Evolutionary conservation across 768 basidiomycete genomes (phyloP), one percentile per base, ranked within the genome.

Genomic region (Naganishia kalamii): DNA sequence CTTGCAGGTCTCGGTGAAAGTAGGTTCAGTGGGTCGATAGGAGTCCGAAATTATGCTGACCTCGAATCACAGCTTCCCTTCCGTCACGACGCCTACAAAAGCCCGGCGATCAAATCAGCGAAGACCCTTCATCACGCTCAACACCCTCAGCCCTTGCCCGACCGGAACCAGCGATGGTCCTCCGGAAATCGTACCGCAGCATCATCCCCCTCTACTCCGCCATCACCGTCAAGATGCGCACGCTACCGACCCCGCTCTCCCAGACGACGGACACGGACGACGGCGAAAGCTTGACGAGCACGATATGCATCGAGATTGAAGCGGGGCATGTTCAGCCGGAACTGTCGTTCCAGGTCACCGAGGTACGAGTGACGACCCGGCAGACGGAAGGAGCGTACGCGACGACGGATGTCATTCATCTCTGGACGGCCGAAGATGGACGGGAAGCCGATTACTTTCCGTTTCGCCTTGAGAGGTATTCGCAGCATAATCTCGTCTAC

Each of bases 261-360:
- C 52, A 40, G 27, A n/a, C 37, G 25, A 23, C 32, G 15, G 32
- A 52, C 17, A 33, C 10, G 15, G 12, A 33, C 33, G 27, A 32
- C 40, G 40, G 49, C 21, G 35, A 51, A 35, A 15, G 41, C 17
- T 23, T 64, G 29, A 52, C 51, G 44, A 52, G 50, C 29, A 64
- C 63, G 27, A 64, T 64, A 21, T 64, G 63, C 27, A 50, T 64
- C 37, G 63, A 64, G 41, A 37, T 64, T 32, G 63, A 64, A 50
- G 50, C 63, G 7, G 63, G 63, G 7, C 63, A 64, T 25, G 37
- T 54, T 11, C 37, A 43, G 29, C 37, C 40, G 10, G 63, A 43
- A 15, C 30, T 48, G 25, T 11, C 15, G 63, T 64, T 64, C 30
- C 40, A 44, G 21, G 63, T 64, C n/a, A 41, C 25, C 19, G 23